Conservation (phyloP, 2,329 filamentous ascomycete species). For the Penicillium sumatraense region DNA sequence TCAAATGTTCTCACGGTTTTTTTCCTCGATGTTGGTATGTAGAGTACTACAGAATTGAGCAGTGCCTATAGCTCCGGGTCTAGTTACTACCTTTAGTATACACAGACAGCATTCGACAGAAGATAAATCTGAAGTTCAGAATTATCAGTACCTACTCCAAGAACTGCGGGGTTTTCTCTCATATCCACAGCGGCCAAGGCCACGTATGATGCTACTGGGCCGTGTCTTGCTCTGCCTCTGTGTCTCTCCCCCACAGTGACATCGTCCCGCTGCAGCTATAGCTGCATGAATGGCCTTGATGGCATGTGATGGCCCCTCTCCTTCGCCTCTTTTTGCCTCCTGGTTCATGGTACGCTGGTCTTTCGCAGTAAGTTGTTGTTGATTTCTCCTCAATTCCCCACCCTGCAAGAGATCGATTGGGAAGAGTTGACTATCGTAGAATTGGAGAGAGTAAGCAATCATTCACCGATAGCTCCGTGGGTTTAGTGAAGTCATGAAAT, state of each 20-base stretch:
- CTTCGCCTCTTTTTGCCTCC: slow-evolving; percentile 17
- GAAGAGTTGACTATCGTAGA: neutral
- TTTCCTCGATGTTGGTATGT: too few relatives aligned
- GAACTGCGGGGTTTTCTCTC: neutral
- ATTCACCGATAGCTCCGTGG: neutral
- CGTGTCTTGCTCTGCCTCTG: too few relatives aligned
- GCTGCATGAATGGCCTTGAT: neutral
- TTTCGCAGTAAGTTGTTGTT: neutral
- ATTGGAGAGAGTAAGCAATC: neutral
- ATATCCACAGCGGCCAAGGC: neutral
- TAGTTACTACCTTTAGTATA: too few relatives aligned
- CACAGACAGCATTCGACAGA: too few relatives aligned
- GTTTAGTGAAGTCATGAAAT: neutral
- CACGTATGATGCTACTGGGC: slow-evolving; percentile 1
- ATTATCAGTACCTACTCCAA: neutral
- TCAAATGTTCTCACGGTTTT: too few relatives aligned
- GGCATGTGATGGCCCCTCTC: slow-evolving; percentile 24
- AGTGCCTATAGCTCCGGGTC: too few relatives aligned
- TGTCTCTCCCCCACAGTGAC: slow-evolving; percentile 11
- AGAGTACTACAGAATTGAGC: too few relatives aligned
- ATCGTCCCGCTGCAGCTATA: neutral
- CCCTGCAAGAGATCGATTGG: neutral
- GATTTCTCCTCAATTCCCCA: slow-evolving; percentile 2
- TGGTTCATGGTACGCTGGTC: neutral
- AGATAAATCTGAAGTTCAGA: too few relatives aligned